Conservation (phyloP, 2,329 filamentous ascomycete species). For the Thermoascus crustaceus region DNA sequence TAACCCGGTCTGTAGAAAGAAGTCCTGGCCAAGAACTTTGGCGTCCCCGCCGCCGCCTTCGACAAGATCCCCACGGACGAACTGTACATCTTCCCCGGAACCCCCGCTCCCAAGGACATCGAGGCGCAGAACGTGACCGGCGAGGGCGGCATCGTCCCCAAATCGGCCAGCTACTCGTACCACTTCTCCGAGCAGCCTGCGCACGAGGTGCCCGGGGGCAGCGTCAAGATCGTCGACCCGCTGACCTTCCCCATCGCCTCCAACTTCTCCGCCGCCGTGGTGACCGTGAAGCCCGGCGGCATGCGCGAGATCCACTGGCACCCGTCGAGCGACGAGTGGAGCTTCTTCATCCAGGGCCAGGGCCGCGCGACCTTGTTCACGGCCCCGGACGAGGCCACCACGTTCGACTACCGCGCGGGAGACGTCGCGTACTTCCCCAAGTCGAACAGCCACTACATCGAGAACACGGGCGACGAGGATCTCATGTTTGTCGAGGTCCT, state of each 20-base stretch:
- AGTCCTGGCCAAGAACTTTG: conserved; percentile 50
- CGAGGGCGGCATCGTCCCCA: conserved; percentile 58
- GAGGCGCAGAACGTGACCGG: conserved; percentile 54
- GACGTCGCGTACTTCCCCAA: conserved; percentile 70
- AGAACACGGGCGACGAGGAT: conserved; percentile 67
- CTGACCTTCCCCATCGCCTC: conserved; percentile 66
- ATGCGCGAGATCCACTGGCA: conserved; percentile 80
- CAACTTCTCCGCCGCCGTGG: conserved; percentile 63
- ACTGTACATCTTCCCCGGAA: conserved; percentile 72
- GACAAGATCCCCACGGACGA: conserved; percentile 56
- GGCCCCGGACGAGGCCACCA: conserved; percentile 59
- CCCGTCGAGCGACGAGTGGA: conserved; percentile 71
- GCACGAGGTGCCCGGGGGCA: conserved; percentile 57
- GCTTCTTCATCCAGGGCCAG: conserved; percentile 64
- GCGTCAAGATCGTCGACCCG: conserved; percentile 68
- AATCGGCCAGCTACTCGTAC: conserved; percentile 59
- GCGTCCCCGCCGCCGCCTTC: conserved; percentile 44
- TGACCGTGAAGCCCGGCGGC: conserved; percentile 62
- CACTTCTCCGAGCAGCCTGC: conserved; percentile 63
- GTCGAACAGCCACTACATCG: conserved; percentile 74
- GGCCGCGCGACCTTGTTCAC: conserved; percentile 69
- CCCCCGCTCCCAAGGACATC: conserved; percentile 54
- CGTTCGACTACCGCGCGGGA: conserved; percentile 67
- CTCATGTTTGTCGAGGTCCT: conserved; percentile 70
- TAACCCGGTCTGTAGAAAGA: conserved; percentile 23